A percentile compares a stretch with the other conserved stretches of the same genome.
These are phyloP conservation scores for Vaccinium corymbosum DNA, from an alignment of 148 eudicot species.

Conservation along the genomic window DNA sequence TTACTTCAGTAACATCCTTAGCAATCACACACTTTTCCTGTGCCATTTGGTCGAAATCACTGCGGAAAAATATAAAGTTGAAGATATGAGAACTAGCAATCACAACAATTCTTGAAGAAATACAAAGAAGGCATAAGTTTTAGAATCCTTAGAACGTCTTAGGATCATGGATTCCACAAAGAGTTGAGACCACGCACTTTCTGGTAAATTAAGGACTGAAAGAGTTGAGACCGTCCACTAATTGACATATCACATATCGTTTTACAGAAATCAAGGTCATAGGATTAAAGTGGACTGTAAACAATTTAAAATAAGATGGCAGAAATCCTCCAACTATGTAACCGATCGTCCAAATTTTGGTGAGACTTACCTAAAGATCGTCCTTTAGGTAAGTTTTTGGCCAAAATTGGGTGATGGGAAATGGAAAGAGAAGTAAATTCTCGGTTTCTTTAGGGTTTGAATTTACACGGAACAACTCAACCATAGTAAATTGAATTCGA, in stretches of 20 bases:
- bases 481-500: background rate
- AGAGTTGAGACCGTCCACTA: too few relatives aligned
- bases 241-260: too few relatives aligned
- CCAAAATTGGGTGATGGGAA: background rate
- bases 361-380: too few relatives aligned
- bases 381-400: background rate
- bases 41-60: conserved; percentile 15
- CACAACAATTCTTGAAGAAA: background rate
- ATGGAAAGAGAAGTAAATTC: background rate
- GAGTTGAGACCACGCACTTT: too few relatives aligned
- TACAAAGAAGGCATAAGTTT: background rate
- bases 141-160: background rate
- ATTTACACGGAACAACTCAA: background rate
- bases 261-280: too few relatives aligned
- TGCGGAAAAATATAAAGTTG: background rate
- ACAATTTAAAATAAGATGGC: too few relatives aligned
- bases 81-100: conserved; percentile 12
- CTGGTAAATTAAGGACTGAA: too few relatives aligned
- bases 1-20: conserved; percentile 72
- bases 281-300: too few relatives aligned
- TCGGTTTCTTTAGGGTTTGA: background rate
- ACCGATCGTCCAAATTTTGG: too few relatives aligned
- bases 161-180: background rate
- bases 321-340: too few relatives aligned
- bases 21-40: conserved; percentile 50